Conservation (phyloP, 805 yeast species). For the Candida succiphila region DNA sequence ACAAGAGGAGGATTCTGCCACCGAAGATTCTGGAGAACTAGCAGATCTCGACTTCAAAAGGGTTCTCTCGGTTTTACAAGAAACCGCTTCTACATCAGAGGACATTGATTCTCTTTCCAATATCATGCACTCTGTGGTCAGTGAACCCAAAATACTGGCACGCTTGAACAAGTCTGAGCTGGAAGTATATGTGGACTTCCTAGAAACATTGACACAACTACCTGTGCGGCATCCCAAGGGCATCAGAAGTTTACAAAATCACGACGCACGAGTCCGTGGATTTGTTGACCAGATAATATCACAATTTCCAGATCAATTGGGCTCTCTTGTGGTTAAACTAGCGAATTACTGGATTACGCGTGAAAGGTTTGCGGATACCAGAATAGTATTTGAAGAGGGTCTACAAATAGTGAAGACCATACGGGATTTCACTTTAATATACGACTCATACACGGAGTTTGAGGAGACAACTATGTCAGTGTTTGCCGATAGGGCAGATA, state of each 20-base stretch:
- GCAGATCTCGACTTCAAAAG: too few species aligned
- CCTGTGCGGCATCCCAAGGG: constrained; percentile 1
- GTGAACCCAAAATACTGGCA: neutral
- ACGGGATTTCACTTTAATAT: constrained; percentile 52
- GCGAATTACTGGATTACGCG: constrained; percentile 36
- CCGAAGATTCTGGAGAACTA: too few species aligned
- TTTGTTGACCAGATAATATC: constrained; percentile 24
- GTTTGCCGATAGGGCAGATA: constrained; percentile 16
- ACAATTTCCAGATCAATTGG: constrained; percentile 52
- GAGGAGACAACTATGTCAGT: constrained; percentile 39
- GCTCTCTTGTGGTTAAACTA: constrained; percentile 34
- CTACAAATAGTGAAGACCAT: constrained; percentile 37
- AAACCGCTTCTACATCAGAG: too few species aligned
- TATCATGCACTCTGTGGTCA: too few species aligned
- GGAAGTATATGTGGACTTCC: constrained; percentile 36
- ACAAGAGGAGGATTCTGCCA: constrained; percentile 3
- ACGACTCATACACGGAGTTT: constrained; percentile 51
- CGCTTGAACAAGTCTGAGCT: constrained; percentile 23
- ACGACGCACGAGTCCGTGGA: constrained; percentile 3
- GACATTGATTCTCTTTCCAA: too few species aligned
- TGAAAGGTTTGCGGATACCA: constrained; percentile 27
- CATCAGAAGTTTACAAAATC: neutral
- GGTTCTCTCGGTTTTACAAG: too few species aligned
- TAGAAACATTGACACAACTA: constrained; percentile 26
- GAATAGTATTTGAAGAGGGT: constrained; percentile 37